phyloP scores from a whole-genome alignment of 2,329 filamentous ascomycete genomes.

The Penicillium polonicum region DNA sequence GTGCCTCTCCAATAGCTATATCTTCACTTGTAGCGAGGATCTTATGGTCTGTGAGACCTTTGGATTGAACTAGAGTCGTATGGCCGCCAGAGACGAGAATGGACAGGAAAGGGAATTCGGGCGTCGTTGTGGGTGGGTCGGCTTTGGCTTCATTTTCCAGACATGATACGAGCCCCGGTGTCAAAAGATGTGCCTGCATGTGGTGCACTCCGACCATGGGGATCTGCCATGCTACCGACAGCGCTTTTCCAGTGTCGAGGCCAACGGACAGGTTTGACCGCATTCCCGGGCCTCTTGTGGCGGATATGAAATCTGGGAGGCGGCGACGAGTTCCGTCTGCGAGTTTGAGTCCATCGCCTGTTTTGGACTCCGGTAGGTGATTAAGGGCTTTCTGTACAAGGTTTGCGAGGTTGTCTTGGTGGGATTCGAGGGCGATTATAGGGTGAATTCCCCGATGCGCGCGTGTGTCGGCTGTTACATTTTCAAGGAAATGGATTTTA shows the following conservation, averaged over 20 bases:
- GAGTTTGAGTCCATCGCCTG: conserved; percentile 16
- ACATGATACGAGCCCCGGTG: conserved; percentile 71
- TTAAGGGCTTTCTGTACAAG: conserved; percentile 66
- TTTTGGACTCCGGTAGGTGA: conserved; percentile 49
- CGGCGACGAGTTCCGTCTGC: conserved; percentile 34
- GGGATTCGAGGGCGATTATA: conserved; percentile 69
- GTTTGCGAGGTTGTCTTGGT: conserved; percentile 67
- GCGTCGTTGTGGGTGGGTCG: conserved; percentile 32
- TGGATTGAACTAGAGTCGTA: conserved; percentile 78
- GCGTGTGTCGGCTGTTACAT: conserved; percentile 76
- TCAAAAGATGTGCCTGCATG: conserved; percentile 95
- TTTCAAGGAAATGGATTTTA: conserved; percentile 73
- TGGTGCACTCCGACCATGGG: conserved; percentile 88
- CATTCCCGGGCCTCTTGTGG: conserved; percentile 91
- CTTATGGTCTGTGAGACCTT: conserved; percentile 64
- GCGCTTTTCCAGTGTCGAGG: conserved; percentile 79
- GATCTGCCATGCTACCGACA: conserved; percentile 77
- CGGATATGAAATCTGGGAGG: conserved; percentile 79
- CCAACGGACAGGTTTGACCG: conserved; percentile 72
- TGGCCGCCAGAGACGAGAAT: conserved; percentile 91
- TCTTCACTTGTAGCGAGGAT: conserved; percentile 73
- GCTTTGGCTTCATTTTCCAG: conserved; percentile 42
- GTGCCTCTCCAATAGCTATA: conserved; percentile 81
- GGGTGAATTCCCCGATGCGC: conserved; percentile 78
- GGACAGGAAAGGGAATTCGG: conserved; percentile 79